A percentile compares a stretch with the other conserved stretches of the same genome.
phyloP scores from a whole-genome alignment of 441 rosid species.

The Adansonia grandidieri region DNA sequence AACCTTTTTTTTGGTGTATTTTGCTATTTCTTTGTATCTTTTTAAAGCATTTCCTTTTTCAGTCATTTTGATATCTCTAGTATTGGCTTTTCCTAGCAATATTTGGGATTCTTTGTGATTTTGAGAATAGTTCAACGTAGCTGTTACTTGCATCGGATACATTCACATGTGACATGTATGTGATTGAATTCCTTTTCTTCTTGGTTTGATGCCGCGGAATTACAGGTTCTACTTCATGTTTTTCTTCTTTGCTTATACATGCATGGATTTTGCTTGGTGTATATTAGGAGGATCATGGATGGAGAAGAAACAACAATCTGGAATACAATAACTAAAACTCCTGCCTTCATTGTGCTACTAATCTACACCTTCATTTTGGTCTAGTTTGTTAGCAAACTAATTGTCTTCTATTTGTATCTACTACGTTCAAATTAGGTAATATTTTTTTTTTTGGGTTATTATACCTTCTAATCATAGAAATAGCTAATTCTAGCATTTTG shows the following conservation, averaged over 20 bases:
- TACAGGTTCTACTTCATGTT: slow-evolving; percentile 93
- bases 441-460: not conserved
- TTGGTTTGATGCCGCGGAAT: slow-evolving; percentile 74
- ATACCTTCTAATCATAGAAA: not conserved
- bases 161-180: no score
- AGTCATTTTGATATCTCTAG: not conserved
- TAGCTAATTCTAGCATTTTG: not conserved
- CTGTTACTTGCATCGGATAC: not conserved
- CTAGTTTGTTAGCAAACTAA: slow-evolving; percentile 96
- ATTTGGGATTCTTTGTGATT: not conserved
- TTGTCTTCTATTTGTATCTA: slow-evolving; percentile 81
- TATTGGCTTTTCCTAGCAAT: not conserved
- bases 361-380: slow-evolving; percentile 68
- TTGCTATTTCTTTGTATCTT: not conserved
- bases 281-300: slow-evolving; percentile 35
- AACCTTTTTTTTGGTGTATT: no score
- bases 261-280: not conserved
- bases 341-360: slow-evolving; percentile 75
- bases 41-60: not conserved
- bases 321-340: slow-evolving; percentile 82
- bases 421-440: slow-evolving; percentile 63
- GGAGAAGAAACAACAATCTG: slow-evolving; percentile 59
- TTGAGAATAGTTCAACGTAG: not conserved
- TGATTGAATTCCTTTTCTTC: slow-evolving; percentile 20
- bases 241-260: not conserved